phyloP scores from a whole-genome alignment of 768 basidiomycete genomes.

The Pisolithus albus region DNA sequence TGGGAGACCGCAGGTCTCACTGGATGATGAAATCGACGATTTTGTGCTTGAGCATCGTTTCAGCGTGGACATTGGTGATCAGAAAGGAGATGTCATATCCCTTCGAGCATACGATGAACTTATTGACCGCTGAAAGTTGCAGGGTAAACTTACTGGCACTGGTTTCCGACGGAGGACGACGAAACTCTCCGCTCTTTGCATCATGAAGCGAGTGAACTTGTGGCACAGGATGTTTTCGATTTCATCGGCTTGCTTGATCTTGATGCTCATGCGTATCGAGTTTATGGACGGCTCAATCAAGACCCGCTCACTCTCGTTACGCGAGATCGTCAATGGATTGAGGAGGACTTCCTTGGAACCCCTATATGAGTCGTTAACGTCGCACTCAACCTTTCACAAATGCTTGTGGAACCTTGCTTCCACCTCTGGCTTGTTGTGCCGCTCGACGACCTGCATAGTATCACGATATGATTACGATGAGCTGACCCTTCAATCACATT shows the following conservation, averaged over 20 bases:
- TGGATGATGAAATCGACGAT: slow-evolving; percentile 99
- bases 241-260: slow-evolving; percentile 99
- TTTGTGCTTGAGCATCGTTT: slow-evolving; percentile 99
- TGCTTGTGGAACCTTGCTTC: slow-evolving; percentile 62
- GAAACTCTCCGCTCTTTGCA: slow-evolving; percentile 97
- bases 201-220: slow-evolving; percentile 99
- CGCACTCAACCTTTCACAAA: background rate
- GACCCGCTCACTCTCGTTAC: slow-evolving; percentile 96
- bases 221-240: slow-evolving; percentile 96
- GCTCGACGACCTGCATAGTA: slow-evolving; percentile 72
- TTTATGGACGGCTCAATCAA: slow-evolving; percentile 97
- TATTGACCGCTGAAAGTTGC: slow-evolving; percentile 4
- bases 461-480: slow-evolving; percentile 12
- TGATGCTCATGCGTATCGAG: slow-evolving; percentile 93
- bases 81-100: slow-evolving; percentile 99
- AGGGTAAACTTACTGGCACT: slow-evolving; percentile 53
- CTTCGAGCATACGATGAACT: slow-evolving; percentile 35
- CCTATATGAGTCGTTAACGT: slow-evolving; percentile 34
- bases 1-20: slow-evolving; percentile 37
- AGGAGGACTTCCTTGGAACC: slow-evolving; percentile 91
- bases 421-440: slow-evolving; percentile 96
- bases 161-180: slow-evolving; percentile 94
- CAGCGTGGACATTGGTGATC: slow-evolving; percentile 93
- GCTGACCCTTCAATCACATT: slow-evolving; percentile 5
- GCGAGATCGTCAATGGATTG: slow-evolving; percentile 88